Percentiles rank a stretch among this genome's conserved stretches.
Conservation (phyloP, 352 stramenopile genomes). For the Phytophthora chlamydospora region DNA sequence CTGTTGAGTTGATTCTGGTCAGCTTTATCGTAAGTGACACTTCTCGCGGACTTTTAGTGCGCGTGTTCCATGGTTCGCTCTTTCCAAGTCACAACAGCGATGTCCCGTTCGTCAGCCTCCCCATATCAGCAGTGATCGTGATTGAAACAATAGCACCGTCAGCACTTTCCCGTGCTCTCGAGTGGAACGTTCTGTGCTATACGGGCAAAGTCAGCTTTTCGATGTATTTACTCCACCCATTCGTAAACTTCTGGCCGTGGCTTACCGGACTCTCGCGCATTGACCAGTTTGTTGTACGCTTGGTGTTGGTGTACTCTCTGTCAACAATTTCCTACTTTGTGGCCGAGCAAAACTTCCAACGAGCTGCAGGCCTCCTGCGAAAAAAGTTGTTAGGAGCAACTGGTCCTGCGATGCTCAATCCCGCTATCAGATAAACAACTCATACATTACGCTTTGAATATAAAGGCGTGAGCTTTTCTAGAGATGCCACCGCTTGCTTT, state of each 20-base stretch:
- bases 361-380: not conserved
- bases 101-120: not conserved
- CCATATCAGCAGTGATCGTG: conserved; percentile 8
- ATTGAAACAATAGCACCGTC: conserved; percentile 25
- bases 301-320: conserved; percentile 15
- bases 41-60: not conserved
- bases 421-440: no score
- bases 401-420: no score
- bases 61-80: not conserved
- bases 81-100: not conserved
- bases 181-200: conserved; percentile 42
- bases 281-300: conserved; percentile 10
- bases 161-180: conserved; percentile 25
- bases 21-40: not conserved
- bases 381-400: conserved; percentile 6
- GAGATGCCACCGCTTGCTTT: no score
- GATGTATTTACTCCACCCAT: conserved; percentile 46
- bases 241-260: conserved; percentile 29
- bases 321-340: conserved; percentile 5
- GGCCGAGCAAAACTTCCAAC: conserved; percentile 1
- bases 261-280: conserved; percentile 1
- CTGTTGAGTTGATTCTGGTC: conserved; percentile 2
- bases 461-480: no score
- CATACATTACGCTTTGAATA: no score
- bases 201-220: conserved; percentile 51